Conservation (phyloP, 108 stramenopile species). For the Hondaea fermentalgiana region DNA sequence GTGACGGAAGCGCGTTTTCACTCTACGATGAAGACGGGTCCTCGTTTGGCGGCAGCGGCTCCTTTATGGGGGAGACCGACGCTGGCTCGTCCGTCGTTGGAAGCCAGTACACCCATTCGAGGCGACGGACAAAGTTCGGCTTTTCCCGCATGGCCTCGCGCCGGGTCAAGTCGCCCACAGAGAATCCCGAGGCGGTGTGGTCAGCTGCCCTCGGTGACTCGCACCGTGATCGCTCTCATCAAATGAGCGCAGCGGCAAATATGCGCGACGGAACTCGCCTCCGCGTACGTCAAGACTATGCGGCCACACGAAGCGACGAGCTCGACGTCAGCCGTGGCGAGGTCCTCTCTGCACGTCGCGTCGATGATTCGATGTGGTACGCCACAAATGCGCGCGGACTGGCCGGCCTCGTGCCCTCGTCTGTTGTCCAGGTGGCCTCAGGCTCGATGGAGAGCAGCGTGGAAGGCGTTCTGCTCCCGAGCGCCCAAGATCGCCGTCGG, state of each 20-base stretch:
- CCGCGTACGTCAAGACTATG: not conserved
- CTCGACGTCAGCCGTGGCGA: not conserved
- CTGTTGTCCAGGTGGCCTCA: not conserved
- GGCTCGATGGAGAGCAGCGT: too few species aligned
- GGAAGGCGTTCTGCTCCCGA: not conserved
- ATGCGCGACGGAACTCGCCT: not conserved
- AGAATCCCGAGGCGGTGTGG: not conserved
- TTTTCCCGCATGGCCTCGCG: not conserved
- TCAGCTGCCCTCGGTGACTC: not conserved
- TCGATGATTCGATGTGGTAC: not conserved
- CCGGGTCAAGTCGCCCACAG: not conserved
- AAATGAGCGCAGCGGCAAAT: not conserved
- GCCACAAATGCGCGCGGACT: not conserved
- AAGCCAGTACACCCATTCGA: not conserved
- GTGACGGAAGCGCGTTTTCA: not conserved
- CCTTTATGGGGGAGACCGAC: not conserved
- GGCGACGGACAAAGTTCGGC: not conserved
- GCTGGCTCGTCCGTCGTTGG: not conserved
- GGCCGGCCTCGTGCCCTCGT: not conserved
- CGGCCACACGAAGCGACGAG: conserved; percentile 6
- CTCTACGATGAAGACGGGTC: not conserved
- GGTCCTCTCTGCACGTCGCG: not conserved
- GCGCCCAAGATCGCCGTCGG: not conserved
- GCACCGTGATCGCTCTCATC: not conserved
- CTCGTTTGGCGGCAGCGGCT: not conserved